Evolutionary conservation across 2,329 filamentous ascomycete species (phyloP), one percentile per base, ranked within the genome.

Genomic region (Claviceps maximensis): DNA sequence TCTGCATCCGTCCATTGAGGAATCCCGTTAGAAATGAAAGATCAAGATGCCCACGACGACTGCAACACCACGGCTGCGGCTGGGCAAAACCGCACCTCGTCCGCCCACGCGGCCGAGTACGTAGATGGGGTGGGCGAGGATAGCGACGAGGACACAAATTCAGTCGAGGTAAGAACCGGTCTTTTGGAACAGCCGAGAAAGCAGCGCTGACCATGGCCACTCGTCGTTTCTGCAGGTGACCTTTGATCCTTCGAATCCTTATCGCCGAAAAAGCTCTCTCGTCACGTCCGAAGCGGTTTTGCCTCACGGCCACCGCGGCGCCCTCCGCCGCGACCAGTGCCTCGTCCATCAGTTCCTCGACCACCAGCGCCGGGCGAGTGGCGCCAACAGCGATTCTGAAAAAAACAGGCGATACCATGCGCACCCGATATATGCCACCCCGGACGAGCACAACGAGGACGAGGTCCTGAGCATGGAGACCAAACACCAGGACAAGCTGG

Each of bases 311-410:
- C 56, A 53, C 38, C 57, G 38, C 51, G 58, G 50, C 60, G 45
- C 48, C 4, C 64, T 44, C 60, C 65, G 59, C n/a, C 64, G 65
- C 38, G 76, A 77, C 13, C 78, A 82, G 61, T 85, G 82, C 59
- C 73, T 84, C 40, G 82, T 85, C 33, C 82, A 86, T 62, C 77
- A 83, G 53, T 74, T 84, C 50, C 72, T 85, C 56, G 80, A 84
- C 51, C 74, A 68, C 47, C 79, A 84, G 61, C 71, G 72, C 52
- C 67, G 63, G 19, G 65, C 58, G 51, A 63, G 63, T 44, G 56
- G 63, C 53, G 59, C 56, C 31, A 54, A 59, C 44, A 64, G 57
- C 55, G 62, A 61, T 47, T 58, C 59, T 36, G 61, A 61, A 46
- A 60, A 61, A 46, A 60, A 60, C 9, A 59, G 60, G 51, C 55